Base-by-base conservation (phyloP, 192 early-diverging fungal species). In the Pilaira anomala region DNA sequence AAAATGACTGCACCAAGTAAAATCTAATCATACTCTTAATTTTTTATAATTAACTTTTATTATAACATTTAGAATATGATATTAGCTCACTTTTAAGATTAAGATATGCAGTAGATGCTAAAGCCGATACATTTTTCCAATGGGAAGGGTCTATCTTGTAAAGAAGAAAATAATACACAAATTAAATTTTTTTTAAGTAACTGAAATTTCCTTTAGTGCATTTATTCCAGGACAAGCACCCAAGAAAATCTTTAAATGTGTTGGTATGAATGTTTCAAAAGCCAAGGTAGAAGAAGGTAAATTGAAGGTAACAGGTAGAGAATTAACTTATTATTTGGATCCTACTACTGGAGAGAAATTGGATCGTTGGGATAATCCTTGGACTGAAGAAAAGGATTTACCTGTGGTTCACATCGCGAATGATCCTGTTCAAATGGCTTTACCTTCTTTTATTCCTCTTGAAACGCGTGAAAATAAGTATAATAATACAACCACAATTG, bases 261-360 rank as follows among this genome's bases (percentile, higher is more conserved):
- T 65, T 24, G 63, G 63, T 13, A 65, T 65, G 63, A 65, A 65
- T 44, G 63, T 65, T 9, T 50, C 63, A 6, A 65, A 46, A 33
- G 63, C 48, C 3, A 46, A n/a, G 7, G 42, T n/a, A 3, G 41
- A 54, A 7, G 22, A 54, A 12, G 51, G 36, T 26, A 41, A 44
- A 24, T 26, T 65, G 1, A 14, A 65, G 25, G 14, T 45, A 7
- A 65, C 63, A 1, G 41, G 63, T 48, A 29, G 63, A 22, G 63
- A 65, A 26, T 45, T 65, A 24, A 65, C 63, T 19, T 65, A 65
- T 52, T 65, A 55, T 29, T 28, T 65, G 3, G 50, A 54, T 21
- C 63, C 63, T 16, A 33, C 12, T 11, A 55, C 50, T 41, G n/a
- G 49, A 13, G 39, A 65, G 39, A 53, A 53, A n/a, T 28, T 65